Percentiles rank a stretch among this genome's conserved stretches.
Evolutionary conservation across 176 grass and related monocot species (phyloP).

Genomic region (Aegilops tauschii): DNA sequence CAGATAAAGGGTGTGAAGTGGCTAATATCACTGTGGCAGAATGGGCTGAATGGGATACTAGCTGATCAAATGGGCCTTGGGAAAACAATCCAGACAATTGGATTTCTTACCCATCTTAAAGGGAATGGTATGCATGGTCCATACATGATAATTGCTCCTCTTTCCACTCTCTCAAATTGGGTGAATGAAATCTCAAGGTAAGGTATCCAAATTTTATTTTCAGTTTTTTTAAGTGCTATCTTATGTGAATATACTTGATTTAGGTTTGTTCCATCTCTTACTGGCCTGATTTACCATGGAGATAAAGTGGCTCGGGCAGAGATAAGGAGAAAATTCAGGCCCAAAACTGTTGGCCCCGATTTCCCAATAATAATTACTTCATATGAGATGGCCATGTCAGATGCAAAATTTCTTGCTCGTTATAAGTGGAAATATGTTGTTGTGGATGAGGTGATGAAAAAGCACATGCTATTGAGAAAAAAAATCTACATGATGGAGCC

Average conservation of each 20-base stretch:
- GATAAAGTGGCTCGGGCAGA: constrained; percentile 61
- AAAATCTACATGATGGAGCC: neutral
- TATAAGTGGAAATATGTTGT: constrained; percentile 92
- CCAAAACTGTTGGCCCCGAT: constrained; percentile 49
- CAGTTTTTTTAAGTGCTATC: neutral
- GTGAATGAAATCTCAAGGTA: constrained; percentile 89
- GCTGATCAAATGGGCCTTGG: constrained; percentile 99
- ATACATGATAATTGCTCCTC: constrained; percentile 89
- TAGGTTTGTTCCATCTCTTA: constrained; percentile 87
- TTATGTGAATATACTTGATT: constrained; percentile 25
- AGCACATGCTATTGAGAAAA: neutral
- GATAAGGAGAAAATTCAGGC: constrained; percentile 81
- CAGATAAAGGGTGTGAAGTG: constrained; percentile 99
- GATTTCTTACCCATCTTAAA: constrained; percentile 93
- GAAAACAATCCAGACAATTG: constrained; percentile 97
- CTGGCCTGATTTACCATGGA: constrained; percentile 82
- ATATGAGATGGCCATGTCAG: constrained; percentile 71
- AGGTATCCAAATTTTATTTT: constrained; percentile 5
- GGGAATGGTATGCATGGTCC: constrained; percentile 89
- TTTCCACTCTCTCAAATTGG: constrained; percentile 99
- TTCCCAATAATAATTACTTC: constrained; percentile 92
- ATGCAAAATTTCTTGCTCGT: constrained; percentile 68
- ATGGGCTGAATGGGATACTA: constrained; percentile 91
- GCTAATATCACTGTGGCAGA: constrained; percentile 97
- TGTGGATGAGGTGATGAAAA: constrained; percentile 82